A percentile compares a stretch with the other conserved stretches of the same genome.
These are phyloP conservation scores for Trichomonascaceae sp. DNA, from an alignment of 1,139 yeast species.

Conservation along the genomic window DNA sequence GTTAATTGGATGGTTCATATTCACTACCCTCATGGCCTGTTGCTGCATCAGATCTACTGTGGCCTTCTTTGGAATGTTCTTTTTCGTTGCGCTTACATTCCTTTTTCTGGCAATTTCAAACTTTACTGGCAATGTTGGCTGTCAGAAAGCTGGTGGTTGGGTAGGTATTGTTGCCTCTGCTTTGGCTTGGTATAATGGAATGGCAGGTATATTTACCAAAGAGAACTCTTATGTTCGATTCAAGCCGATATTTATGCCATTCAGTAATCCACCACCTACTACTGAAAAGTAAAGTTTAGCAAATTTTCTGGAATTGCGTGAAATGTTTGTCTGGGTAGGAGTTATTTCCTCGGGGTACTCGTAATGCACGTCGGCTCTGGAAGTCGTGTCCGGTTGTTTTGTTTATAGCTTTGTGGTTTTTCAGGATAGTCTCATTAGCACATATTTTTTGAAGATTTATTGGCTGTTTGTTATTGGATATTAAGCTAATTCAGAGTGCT, in stretches of 20 bases:
- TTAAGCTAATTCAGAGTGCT: neutral
- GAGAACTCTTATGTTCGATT: constrained; percentile 62
- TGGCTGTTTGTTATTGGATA: neutral
- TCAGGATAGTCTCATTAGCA: neutral
- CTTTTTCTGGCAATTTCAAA: constrained; percentile 60
- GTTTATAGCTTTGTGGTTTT: neutral
- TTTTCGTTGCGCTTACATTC: constrained; percentile 60
- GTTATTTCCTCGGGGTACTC: neutral
- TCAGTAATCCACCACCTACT: neutral
- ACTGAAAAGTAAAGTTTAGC: neutral
- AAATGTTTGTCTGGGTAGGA: neutral
- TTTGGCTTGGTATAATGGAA: constrained; percentile 84
- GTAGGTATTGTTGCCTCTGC: constrained; percentile 72
- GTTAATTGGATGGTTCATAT: constrained; percentile 72
- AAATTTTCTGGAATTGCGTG: no score
- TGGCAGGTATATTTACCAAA: constrained; percentile 73
- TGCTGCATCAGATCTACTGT: constrained; percentile 75
- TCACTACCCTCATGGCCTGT: constrained; percentile 60
- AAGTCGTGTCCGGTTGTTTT: neutral
- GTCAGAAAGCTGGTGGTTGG: constrained; percentile 69
- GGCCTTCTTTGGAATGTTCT: constrained; percentile 64
- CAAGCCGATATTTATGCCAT: constrained; percentile 39
- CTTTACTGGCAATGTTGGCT: constrained; percentile 38
- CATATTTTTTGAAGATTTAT: neutral
- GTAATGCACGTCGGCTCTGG: neutral